phyloP scores from a whole-genome alignment of 768 basidiomycete species.

The Rhodotorula sphaerocarpa region DNA sequence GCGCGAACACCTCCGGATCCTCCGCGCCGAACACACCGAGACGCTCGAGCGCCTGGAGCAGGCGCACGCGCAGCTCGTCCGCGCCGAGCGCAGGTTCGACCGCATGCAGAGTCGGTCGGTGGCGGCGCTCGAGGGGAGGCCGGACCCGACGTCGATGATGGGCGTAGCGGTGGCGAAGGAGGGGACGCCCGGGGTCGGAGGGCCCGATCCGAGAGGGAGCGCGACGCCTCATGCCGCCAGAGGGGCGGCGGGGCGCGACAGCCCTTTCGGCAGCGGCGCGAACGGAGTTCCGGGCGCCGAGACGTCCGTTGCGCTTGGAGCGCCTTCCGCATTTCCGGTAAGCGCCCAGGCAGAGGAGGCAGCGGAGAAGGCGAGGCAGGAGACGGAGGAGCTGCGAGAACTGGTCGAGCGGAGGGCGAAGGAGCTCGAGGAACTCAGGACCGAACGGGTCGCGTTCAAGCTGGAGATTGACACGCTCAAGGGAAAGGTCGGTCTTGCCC shows the following conservation, averaged over 20 bases:
- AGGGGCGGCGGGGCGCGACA: neutral
- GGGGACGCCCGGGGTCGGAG: too few relatives aligned
- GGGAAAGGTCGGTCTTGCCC: conserved; percentile 46
- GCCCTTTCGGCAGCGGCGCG: neutral
- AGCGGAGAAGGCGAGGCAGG: neutral
- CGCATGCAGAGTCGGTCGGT: conserved; percentile 35
- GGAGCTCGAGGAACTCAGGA: conserved; percentile 51
- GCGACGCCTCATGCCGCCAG: neutral
- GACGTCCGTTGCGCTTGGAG: neutral
- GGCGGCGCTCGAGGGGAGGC: conserved; percentile 33
- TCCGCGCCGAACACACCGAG: conserved; percentile 31
- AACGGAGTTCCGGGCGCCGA: too few relatives aligned
- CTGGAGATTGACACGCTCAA: conserved; percentile 49
- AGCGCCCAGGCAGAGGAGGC: neutral
- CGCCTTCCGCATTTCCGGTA: too few relatives aligned
- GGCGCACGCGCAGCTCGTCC: conserved; percentile 30
- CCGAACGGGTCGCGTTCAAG: conserved; percentile 44
- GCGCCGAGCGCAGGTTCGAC: conserved; percentile 39
- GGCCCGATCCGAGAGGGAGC: neutral
- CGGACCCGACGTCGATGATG: too few relatives aligned
- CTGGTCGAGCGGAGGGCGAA: conserved; percentile 29
- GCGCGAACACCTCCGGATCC: conserved; percentile 31
- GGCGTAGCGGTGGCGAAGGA: too few relatives aligned
- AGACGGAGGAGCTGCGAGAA: conserved; percentile 25
- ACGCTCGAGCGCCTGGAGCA: conserved; percentile 33